Percentiles rank a stretch among this genome's conserved stretches.
phyloP scores from a whole-genome alignment of 306 rosid genomes.

The Mimosa pudica region DNA sequence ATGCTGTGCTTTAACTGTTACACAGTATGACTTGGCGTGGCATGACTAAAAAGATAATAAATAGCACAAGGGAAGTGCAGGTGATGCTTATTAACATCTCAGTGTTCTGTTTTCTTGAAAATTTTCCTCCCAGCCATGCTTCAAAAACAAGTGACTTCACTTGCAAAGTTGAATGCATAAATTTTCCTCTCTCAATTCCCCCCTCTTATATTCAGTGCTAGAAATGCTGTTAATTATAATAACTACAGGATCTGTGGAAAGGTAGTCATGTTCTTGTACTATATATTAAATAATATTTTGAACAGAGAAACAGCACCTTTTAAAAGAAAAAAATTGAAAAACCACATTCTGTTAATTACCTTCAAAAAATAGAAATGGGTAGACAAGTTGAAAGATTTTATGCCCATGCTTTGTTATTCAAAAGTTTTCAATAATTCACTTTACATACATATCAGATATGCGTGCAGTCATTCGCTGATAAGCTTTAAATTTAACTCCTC shows the following conservation, averaged over 20 bases:
- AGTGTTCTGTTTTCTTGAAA: too few relatives aligned
- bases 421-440: constrained; percentile 11
- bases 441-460: constrained; percentile 11
- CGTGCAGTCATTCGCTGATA: constrained; percentile 17
- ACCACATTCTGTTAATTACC: not conserved
- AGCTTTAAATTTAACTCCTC: constrained; percentile 28
- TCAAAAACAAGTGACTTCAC: too few relatives aligned
- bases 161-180: too few relatives aligned
- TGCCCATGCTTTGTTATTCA: constrained; percentile 25
- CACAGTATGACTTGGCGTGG: too few relatives aligned
- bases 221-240: too few relatives aligned
- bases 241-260: not conserved
- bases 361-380: constrained; percentile 4
- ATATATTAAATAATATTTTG: not conserved
- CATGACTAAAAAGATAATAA: not conserved
- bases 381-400: constrained; percentile 5
- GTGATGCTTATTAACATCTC: too few relatives aligned
- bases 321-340: too few relatives aligned
- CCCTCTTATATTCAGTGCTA: not conserved
- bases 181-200: not conserved
- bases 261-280: not conserved
- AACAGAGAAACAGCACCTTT: not conserved
- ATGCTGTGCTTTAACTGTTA: too few relatives aligned
- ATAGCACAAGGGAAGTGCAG: not conserved
- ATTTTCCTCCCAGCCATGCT: too few relatives aligned